phyloP scores from a whole-genome alignment of 1,284 basidiomycete genomes.

The Baeospora myosura region DNA sequence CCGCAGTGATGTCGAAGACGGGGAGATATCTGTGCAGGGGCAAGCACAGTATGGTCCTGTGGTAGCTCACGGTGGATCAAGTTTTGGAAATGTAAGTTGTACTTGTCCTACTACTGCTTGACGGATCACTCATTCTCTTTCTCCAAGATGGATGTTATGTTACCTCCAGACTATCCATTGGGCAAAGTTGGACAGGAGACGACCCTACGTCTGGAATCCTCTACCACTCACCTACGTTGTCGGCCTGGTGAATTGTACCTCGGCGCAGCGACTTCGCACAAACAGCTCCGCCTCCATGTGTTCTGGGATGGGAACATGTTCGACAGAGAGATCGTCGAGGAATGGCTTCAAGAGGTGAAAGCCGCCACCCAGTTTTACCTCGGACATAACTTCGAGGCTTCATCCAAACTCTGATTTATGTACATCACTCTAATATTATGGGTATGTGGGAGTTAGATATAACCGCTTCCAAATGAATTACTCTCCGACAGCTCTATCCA shows the following conservation, averaged over 20 bases:
- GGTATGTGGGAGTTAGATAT: neutral
- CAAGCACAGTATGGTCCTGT: slow-evolving; percentile 24
- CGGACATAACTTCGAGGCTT: neutral
- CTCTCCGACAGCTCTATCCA: slow-evolving; percentile 30
- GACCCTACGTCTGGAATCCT: slow-evolving; percentile 13
- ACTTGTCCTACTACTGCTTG: neutral
- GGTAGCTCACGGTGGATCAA: slow-evolving; percentile 34
- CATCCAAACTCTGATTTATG: neutral
- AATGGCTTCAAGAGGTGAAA: slow-evolving; percentile 38
- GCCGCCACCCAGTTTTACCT: slow-evolving; percentile 33
- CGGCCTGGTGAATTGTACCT: slow-evolving; percentile 43
- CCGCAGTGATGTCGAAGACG: slow-evolving; percentile 9
- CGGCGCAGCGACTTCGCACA: slow-evolving; percentile 28
- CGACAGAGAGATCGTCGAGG: slow-evolving; percentile 25
- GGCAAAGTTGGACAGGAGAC: slow-evolving; percentile 3
- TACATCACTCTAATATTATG: neutral
- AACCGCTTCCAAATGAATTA: neutral
- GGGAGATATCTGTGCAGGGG: slow-evolving; percentile 19
- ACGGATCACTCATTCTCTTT: slow-evolving; percentile 2
- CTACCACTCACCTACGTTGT: slow-evolving; percentile 26
- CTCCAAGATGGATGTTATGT: slow-evolving; percentile 27
- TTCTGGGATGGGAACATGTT: slow-evolving; percentile 38
- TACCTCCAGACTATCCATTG: slow-evolving; percentile 29
- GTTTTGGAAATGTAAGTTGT: slow-evolving; percentile 38
- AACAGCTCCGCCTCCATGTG: slow-evolving; percentile 25